Percentiles rank a stretch among this genome's conserved stretches.
These are phyloP conservation scores for Beauveria scarabaeidicola DNA, from an alignment of 2,329 filamentous ascomycete species.

Conservation along the genomic window DNA sequence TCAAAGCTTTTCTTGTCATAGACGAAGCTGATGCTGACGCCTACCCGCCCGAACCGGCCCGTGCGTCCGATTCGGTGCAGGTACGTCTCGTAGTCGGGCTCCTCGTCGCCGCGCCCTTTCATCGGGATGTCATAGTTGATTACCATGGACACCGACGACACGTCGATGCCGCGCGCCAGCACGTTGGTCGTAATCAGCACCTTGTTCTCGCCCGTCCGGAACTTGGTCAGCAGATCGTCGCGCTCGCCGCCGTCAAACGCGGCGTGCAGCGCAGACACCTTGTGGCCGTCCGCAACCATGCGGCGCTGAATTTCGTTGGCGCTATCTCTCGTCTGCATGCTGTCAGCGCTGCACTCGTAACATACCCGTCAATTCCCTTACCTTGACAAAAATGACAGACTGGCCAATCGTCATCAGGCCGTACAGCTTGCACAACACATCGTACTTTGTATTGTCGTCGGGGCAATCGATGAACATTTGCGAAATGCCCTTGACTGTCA, in stretches of 20 bases:
- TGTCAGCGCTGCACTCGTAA: neutral
- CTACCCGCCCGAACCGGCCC: slow-evolving; percentile 91
- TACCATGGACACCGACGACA: slow-evolving; percentile 88
- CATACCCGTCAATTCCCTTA: slow-evolving; percentile 29
- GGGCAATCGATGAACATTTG: slow-evolving; percentile 96
- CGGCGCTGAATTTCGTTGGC: slow-evolving; percentile 76
- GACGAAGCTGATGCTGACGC: slow-evolving; percentile 92
- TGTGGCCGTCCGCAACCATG: slow-evolving; percentile 84
- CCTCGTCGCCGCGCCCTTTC: slow-evolving; percentile 65
- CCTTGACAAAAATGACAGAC: slow-evolving; percentile 95
- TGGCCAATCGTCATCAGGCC: slow-evolving; percentile 93
- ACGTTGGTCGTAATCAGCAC: slow-evolving; percentile 98
- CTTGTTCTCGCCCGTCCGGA: slow-evolving; percentile 80
- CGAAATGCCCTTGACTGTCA: slow-evolving; percentile 94
- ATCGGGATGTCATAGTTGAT: slow-evolving; percentile 91
- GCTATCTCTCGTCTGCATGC: slow-evolving; percentile 66
- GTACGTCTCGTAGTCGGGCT: slow-evolving; percentile 91
- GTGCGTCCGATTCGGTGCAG: slow-evolving; percentile 96
- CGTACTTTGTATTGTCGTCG: slow-evolving; percentile 74
- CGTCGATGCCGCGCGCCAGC: slow-evolving; percentile 88
- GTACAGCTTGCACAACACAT: slow-evolving; percentile 84
- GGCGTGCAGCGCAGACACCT: slow-evolving; percentile 82
- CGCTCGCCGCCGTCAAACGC: slow-evolving; percentile 76
- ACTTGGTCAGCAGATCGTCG: slow-evolving; percentile 76
- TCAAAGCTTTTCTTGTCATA: slow-evolving; percentile 75